Base-by-base conservation (phyloP, 768 basidiomycete genomes). In the Pisolithus tinctorius region DNA sequence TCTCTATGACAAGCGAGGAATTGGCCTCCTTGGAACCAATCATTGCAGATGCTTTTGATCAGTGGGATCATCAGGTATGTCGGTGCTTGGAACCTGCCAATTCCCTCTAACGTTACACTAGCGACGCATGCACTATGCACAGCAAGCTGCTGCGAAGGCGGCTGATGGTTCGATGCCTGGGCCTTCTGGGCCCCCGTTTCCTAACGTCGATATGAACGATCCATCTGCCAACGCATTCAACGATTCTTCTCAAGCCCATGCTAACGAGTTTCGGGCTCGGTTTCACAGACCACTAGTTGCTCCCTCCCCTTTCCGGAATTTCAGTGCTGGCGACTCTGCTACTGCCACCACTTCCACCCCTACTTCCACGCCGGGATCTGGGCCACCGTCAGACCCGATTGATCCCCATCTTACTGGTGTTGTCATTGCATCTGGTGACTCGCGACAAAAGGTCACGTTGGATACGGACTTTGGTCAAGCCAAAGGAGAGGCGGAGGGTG, bases 11-110 rank as follows among this genome's bases (percentile, higher is more conserved):
- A 27, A 81, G 80, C 67, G 88, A 90, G 48, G 89, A 92, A 60
- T 75, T 92, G 16, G 82, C 81, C 3, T 81, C 84, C 9, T 69
- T 92, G 46, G 86, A 91, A 61, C 85, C 87, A 26, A 73, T 88
- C 58, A 84, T 92, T 43, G 88, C 89, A 5, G 83, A 86, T 42
- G 88, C 88, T 16, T 92, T 87, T 78, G 89, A 92, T 52, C 83
- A 86, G 38, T 92, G 89, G 89, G 84, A 91, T 59, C 80, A 82
- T 57, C 83, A 84, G 65, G 88, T 89, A 61, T 51, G 79, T 64
- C 27, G 2, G 2, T n/a, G 36, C 40, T 30, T 29, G 45, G 29
- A 34, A 25, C 34, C 10, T 20, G 34, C 23, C 30, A 47, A 14
- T 41, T 8, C 11, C 10, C 46, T 63, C 43, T 50, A 26, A 23